Conservation (phyloP, 768 basidiomycete genomes). For the Botryobasidium botryosum region DNA sequence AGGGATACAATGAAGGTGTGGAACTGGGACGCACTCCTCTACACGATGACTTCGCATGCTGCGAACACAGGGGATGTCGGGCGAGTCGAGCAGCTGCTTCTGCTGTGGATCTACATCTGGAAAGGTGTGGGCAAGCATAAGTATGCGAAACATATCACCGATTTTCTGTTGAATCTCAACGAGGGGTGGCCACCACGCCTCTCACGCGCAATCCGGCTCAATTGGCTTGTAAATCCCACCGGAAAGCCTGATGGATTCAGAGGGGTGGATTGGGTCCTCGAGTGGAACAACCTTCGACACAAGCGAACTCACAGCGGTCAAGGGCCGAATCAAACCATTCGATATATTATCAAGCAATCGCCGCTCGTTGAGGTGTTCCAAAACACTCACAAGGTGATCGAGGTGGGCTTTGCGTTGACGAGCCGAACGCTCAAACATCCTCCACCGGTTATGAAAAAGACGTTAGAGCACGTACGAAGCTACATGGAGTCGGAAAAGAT, state of each 20-base stretch:
- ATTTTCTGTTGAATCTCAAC: constrained; percentile 15
- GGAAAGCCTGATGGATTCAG: not conserved
- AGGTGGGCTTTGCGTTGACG: constrained; percentile 16
- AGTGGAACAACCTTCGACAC: not conserved
- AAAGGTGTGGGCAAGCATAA: constrained; percentile 18
- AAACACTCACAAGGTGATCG: constrained; percentile 2
- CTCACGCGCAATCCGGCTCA: not conserved
- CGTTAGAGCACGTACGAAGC: no score
- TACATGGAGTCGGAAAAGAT: not conserved
- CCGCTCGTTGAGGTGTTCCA: constrained; percentile 12
- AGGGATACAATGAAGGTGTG: constrained; percentile 19
- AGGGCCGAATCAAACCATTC: constrained; percentile 10
- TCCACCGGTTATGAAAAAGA: constrained; percentile 20
- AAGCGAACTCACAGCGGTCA: constrained; percentile 11
- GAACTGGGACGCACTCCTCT: constrained; percentile 24
- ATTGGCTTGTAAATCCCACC: constrained; percentile 1
- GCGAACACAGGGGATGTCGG: constrained; percentile 24
- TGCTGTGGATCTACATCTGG: not conserved
- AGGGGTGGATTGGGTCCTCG: constrained; percentile 1
- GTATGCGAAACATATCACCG: constrained; percentile 13
- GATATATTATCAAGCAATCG: constrained; percentile 12
- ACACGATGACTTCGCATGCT: constrained; percentile 24
- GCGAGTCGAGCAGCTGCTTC: constrained; percentile 14
- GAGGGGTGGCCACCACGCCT: constrained; percentile 14
- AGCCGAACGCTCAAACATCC: constrained; percentile 17